Evolutionary conservation across 2,329 filamentous ascomycete species (phyloP).

Genomic region (Ceratocystis cacaofunesta): DNA sequence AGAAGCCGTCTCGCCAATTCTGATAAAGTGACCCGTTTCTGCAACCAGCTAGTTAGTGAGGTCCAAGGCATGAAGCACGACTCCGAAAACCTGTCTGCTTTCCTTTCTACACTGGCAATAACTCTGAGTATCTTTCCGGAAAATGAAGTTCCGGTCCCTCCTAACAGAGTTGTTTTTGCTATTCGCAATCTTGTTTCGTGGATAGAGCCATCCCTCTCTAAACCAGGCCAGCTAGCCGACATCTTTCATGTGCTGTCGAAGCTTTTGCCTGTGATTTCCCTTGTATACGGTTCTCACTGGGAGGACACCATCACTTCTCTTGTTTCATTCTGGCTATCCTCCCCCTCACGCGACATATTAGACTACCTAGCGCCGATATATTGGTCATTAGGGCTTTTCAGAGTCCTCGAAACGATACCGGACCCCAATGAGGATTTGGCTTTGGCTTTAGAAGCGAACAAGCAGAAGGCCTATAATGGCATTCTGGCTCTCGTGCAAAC

Average conservation of each 20-base stretch:
- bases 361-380: conserved; percentile 31
- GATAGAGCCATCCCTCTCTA: conserved; percentile 32
- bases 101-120: conserved; percentile 40
- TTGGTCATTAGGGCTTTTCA: conserved; percentile 57
- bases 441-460: conserved; percentile 46
- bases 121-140: conserved; percentile 37
- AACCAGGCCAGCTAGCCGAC: conserved; percentile 29
- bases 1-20: background rate
- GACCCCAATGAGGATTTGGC: conserved; percentile 76
- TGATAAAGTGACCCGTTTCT: conserved; percentile 25
- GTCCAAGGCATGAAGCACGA: conserved; percentile 34
- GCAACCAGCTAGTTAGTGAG: conserved; percentile 47
- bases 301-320: conserved; percentile 42
- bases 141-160: conserved; percentile 41
- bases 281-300: conserved; percentile 86
- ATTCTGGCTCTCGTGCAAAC: conserved; percentile 47
- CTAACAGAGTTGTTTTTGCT: conserved; percentile 65
- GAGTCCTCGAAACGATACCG: conserved; percentile 45
- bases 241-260: conserved; percentile 41
- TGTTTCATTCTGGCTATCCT: background rate
- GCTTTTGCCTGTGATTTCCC: conserved; percentile 58
- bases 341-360: background rate
- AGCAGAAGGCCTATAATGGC: conserved; percentile 28
- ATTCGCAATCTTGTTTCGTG: conserved; percentile 64
- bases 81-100: conserved; percentile 32